Conservation (phyloP, 2,329 filamentous ascomycete species). For the Fonsecaea pedrosoi region DNA sequence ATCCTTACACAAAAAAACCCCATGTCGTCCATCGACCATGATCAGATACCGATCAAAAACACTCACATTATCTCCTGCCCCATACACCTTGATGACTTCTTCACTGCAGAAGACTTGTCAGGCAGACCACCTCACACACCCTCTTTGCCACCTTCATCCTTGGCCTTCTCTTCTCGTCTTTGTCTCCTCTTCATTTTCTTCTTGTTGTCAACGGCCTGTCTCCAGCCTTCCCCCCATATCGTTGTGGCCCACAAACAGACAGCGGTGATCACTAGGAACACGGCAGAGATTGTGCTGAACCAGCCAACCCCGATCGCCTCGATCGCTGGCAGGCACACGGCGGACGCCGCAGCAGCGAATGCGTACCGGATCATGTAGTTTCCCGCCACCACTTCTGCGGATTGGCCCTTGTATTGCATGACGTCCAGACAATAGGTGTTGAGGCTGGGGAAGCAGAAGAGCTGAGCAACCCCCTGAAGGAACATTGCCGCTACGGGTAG, state of each 20-base stretch:
- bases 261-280: slow-evolving; percentile 61
- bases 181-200: slow-evolving; percentile 48
- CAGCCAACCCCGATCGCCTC: slow-evolving; percentile 78
- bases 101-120: no score
- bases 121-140: slow-evolving; percentile 10
- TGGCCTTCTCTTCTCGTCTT: slow-evolving; percentile 34
- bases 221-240: slow-evolving; percentile 59
- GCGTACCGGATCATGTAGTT: slow-evolving; percentile 82
- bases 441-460: slow-evolving; percentile 76
- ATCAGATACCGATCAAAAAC: background rate
- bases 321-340: slow-evolving; percentile 75
- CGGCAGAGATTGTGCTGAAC: slow-evolving; percentile 74
- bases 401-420: slow-evolving; percentile 67
- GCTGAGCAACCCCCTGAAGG: slow-evolving; percentile 73
- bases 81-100: background rate
- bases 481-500: slow-evolving; percentile 75
- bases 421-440: slow-evolving; percentile 86
- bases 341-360: slow-evolving; percentile 73
- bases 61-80: background rate
- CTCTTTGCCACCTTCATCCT: slow-evolving; percentile 23
- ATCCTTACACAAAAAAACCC: background rate
- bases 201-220: slow-evolving; percentile 60
- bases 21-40: background rate
- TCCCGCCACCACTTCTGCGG: slow-evolving; percentile 76
- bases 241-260: slow-evolving; percentile 57